phyloP scores from a whole-genome alignment of 805 yeast genomes.

The Barnettozyma vustinii region DNA sequence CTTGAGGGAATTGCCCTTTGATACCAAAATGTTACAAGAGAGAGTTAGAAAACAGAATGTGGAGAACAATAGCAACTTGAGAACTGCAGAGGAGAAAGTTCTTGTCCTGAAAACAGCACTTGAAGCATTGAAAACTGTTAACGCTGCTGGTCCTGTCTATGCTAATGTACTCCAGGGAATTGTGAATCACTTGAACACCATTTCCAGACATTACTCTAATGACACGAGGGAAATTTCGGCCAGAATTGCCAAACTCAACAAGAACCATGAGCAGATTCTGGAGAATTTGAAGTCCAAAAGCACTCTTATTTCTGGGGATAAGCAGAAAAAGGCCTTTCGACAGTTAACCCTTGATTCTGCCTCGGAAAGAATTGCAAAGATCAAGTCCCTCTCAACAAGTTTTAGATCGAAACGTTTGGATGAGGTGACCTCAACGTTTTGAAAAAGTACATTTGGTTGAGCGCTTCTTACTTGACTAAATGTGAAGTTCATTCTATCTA shows the following conservation, averaged over 20 bases:
- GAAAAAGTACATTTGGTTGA: background rate
- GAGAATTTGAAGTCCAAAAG: conserved; percentile 7
- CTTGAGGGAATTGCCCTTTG: conserved; percentile 19
- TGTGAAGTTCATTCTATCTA: background rate
- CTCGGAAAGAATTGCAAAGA: conserved; percentile 7
- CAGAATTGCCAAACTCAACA: conserved; percentile 18
- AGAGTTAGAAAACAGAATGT: conserved; percentile 13
- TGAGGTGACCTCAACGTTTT: conserved; percentile 14
- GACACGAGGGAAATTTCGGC: conserved; percentile 17
- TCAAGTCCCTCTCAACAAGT: conserved; percentile 5
- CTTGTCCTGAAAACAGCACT: conserved; percentile 18
- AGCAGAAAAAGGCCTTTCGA: conserved; percentile 10
- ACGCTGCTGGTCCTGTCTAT: conserved; percentile 9
- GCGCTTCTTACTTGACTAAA: background rate
- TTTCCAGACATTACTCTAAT: conserved; percentile 16
- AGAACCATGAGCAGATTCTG: conserved; percentile 17
- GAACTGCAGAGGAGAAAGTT: conserved; percentile 17
- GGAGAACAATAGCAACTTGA: conserved; percentile 8
- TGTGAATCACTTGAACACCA: conserved; percentile 12
- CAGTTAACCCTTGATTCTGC: conserved; percentile 15
- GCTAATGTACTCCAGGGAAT: conserved; percentile 13
- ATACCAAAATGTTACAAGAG: conserved; percentile 12
- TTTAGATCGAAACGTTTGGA: conserved; percentile 8
- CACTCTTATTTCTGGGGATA: conserved; percentile 3
- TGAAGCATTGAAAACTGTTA: conserved; percentile 4